Base-by-base conservation (phyloP, 108 stramenopile genomes). In the Hondaea fermentalgiana region DNA sequence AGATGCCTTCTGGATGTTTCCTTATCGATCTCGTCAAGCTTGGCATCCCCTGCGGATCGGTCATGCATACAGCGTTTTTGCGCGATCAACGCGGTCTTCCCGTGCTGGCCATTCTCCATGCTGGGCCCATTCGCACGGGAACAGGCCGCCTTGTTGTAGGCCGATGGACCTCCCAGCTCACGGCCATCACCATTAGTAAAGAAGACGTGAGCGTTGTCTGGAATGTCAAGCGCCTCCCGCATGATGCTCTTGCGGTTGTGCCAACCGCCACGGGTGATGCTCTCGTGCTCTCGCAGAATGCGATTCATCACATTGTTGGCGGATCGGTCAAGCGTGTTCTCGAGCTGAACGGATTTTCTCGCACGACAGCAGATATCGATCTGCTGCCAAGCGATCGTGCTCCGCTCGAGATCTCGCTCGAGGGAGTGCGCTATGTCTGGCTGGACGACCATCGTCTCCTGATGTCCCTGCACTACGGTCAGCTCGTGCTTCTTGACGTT, bases 401-500 rank as follows among this genome's bases (percentile, higher is more conserved):
- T 53, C 51, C 76, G 45, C 6, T 53, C 19, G 76, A 83, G 51
- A 12, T 83, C 51, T 12, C 51, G 6, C 76, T 83, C n/a, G 76
- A 83, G 19, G 76, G 76, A 43, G 45, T 47, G 4, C 76, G 76
- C 45, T 83, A 53, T 12, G 51, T 28, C 17, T 83, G 76, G 76
- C 3, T 83, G 2, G 76, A 83, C 28, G n/a, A 47, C 45, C 76
- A 83, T 35, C 45, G 76, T 0, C 28, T 83, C 16, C 76, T 83
- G 43, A 53, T 83, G 76, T 83, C 76, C 16, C 76, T 83, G n/a
- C 45, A 45, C n/a, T 83, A 83, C n/a, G 76, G 76, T 45, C 76
- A 83, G 76, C 76, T 83, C 25, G 76, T 83, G 8, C 17, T 53
- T 10, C 76, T 83, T 47, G 76, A 83, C 28, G 76, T 83, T 83